Base-by-base conservation (phyloP, 2,329 filamentous ascomycete species). In the Clarireedia hainanense region DNA sequence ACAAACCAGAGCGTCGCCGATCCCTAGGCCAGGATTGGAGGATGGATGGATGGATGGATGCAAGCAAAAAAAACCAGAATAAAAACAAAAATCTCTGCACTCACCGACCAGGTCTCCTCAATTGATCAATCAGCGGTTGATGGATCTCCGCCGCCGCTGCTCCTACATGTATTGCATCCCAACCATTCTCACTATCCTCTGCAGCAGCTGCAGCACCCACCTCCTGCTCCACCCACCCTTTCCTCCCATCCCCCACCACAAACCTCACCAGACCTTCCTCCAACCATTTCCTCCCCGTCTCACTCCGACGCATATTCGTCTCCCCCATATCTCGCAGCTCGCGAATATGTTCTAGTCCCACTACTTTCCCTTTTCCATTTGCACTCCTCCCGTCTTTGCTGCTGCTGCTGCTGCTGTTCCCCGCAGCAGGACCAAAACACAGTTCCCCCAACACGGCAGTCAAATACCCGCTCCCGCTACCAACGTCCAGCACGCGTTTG, bases 131-230 rank as follows among this genome's bases (percentile, higher is more conserved):
- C 61, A 97, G 72, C 57, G 81, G 79, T 17, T 80, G 68, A 68
- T 95, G 91, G 54, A 95, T 73, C 66, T 83, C 80, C 24, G 74
- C 79, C 0, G 92, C 92, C 6, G 90, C 88, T 0, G 94, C 94
- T 0, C 94, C 94, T 2, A 97, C 94, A 69, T 97, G 94, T 58
- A 99, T 97, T 2, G 88, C 91, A 76, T 97, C 90, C 77, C 92
- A 99, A 0, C 83, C 78, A 30, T 70, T 72, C 73, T 76, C 72
- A 40, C 14, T 6, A 75, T 58, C 4, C 47, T 53, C 20, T 55
- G 1, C 53, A 17, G 90, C 77, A 92, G 97, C n/a, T n/a, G n/a
- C 0, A 6, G 75, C 58, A 72, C 55, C 76, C 76, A 2, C 23
- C 5, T 75, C 60, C 6, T 50, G 50, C 15, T 57, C 79, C 2